Evolutionary conservation across 805 yeast genomes (phyloP).

Genomic region (Metschnikowia dekortorum): DNA sequence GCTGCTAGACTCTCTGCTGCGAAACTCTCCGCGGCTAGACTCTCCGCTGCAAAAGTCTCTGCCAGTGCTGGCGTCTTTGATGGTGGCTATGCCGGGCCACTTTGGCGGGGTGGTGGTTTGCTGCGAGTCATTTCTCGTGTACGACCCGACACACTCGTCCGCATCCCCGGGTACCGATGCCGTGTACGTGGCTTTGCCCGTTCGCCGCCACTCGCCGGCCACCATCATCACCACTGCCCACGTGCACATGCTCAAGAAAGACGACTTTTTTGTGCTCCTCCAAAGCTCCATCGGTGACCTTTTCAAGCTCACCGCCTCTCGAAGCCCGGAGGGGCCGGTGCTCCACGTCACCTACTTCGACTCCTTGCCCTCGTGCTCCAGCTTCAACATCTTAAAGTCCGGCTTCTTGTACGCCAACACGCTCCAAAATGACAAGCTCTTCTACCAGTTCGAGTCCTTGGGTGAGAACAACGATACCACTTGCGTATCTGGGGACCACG

Average conservation of each 20-base stretch:
- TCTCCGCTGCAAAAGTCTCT: neutral
- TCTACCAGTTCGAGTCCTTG: constrained; percentile 76
- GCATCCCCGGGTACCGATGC: constrained; percentile 1
- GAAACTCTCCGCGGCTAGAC: no score
- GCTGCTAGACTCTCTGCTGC: neutral
- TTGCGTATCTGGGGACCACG: neutral
- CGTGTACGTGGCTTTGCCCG: constrained; percentile 52
- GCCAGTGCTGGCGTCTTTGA: constrained; percentile 36
- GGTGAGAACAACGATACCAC: constrained; percentile 50
- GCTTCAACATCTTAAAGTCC: constrained; percentile 58
- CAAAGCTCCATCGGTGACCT: constrained; percentile 75
- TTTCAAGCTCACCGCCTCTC: constrained; percentile 52
- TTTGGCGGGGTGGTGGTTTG: constrained; percentile 67
- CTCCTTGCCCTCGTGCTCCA: constrained; percentile 56
- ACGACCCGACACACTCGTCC: constrained; percentile 34
- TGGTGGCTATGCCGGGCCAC: constrained; percentile 71
- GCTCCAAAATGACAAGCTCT: constrained; percentile 55
- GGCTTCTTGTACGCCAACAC: constrained; percentile 73
- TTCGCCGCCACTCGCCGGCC: constrained; percentile 24
- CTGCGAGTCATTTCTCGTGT: constrained; percentile 49
- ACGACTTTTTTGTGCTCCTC: constrained; percentile 58
- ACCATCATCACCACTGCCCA: constrained; percentile 49
- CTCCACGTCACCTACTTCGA: constrained; percentile 64
- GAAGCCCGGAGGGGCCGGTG: constrained; percentile 35
- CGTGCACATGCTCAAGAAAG: constrained; percentile 60